phyloP scores from a whole-genome alignment of 108 stramenopile genomes.

The Skeletonema costatum region DNA sequence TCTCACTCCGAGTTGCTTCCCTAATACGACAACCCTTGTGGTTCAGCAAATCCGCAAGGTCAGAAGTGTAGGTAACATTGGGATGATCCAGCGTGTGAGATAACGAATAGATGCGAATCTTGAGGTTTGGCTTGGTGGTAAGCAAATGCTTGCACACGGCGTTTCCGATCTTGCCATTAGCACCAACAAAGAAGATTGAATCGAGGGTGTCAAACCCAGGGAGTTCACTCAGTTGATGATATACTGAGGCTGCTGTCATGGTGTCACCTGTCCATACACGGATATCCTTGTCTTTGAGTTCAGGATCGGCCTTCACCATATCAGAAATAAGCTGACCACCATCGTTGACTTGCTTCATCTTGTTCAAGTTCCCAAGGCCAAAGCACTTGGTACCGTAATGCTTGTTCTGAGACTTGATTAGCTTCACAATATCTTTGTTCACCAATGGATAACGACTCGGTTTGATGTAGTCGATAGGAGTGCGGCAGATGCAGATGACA shows the following conservation, averaged over 20 bases:
- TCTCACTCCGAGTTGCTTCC: slow-evolving; percentile 56
- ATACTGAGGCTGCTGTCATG: slow-evolving; percentile 73
- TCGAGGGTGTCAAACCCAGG: slow-evolving; percentile 57
- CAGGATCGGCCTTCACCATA: slow-evolving; percentile 61
- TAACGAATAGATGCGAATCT: slow-evolving; percentile 66
- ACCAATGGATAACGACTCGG: slow-evolving; percentile 54
- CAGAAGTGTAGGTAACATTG: slow-evolving; percentile 65
- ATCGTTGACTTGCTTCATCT: slow-evolving; percentile 82
- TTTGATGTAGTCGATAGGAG: slow-evolving; percentile 64
- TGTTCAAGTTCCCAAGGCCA: slow-evolving; percentile 75
- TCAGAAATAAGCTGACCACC: slow-evolving; percentile 67
- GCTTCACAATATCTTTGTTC: slow-evolving; percentile 65
- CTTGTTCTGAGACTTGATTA: slow-evolving; percentile 57
- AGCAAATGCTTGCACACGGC: slow-evolving; percentile 67
- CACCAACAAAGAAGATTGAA: slow-evolving; percentile 70
- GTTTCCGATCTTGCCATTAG: slow-evolving; percentile 72
- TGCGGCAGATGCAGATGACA: slow-evolving; percentile 64
- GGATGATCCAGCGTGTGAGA: slow-evolving; percentile 67
- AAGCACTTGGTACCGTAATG: slow-evolving; percentile 59
- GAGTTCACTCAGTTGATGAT: slow-evolving; percentile 59
- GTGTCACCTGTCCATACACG: slow-evolving; percentile 76
- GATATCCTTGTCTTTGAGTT: slow-evolving; percentile 69
- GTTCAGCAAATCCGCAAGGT: slow-evolving; percentile 58
- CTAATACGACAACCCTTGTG: slow-evolving; percentile 68
- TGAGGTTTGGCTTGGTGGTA: slow-evolving; percentile 52